Evolutionary conservation across 2,329 filamentous ascomycete species (phyloP), one percentile per base, ranked within the genome.

Genomic region (Alternaria dauci): DNA sequence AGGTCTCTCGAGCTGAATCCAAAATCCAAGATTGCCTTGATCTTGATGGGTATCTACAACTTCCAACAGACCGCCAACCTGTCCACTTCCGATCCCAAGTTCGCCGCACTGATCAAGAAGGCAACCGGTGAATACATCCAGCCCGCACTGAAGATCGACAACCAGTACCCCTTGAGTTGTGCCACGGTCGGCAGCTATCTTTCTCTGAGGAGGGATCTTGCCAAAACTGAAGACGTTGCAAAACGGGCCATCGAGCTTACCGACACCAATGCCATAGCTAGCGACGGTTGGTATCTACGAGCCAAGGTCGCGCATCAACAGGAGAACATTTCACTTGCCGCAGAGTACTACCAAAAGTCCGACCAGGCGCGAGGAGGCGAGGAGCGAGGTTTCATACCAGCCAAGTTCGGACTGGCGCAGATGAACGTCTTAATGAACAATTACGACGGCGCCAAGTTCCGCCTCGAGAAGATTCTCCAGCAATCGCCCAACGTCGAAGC

Each of bases 231-330:
- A 68, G 89, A 89, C 20, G 85, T 99, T 18, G 92, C 94, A 8
- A 91, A 94, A 76, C 95, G 95, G 77, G 94, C 95, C 7, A 97
- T 99, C 64, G 93, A 97, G 73, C 90, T 92, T 71, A 98, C 95
- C 2, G 95, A 99, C 75, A 92, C 98, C 69, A 97, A 97, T 77
- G 92, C 94, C 4, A 93, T 98, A 77, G 94, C 94, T 25, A 97
- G 94, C 80, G 96, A 99, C 76, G 96, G 95, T 36, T 98, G 94
- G 94, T 99, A 97, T 79, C 81, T 98, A 8, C 87, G 98, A 41
- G 95, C 93, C 28, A 87, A 94, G 62, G 97, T 96, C 76, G 92
- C 94, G 65, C 95, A 99, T 75, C 92, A 93, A 68, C 87, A 88
- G 59, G 90, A 91, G 42, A 89, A 97, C 59, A 80, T 87, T 7